These are phyloP conservation scores for Fraxinus cuspidata DNA, from an alignment of 257 asterid genomes.

Conservation along the genomic window DNA sequence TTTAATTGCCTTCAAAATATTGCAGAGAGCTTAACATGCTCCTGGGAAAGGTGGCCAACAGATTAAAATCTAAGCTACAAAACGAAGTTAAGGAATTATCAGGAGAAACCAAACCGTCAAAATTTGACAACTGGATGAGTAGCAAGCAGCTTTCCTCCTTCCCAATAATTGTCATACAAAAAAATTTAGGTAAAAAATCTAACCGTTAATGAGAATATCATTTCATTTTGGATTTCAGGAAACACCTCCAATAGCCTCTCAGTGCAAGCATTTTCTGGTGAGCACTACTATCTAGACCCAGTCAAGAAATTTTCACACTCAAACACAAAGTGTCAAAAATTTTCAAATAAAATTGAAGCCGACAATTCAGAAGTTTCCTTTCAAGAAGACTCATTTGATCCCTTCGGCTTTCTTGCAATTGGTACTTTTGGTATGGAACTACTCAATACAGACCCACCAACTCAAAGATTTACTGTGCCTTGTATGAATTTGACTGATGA, in stretches of 20 bases:
- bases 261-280: constrained; percentile 40
- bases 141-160: neutral
- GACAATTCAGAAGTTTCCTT: constrained; percentile 30
- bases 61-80: neutral
- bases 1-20: neutral
- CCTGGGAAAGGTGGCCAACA: neutral
- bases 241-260: constrained; percentile 39
- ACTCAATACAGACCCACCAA: constrained; percentile 54
- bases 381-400: constrained; percentile 54
- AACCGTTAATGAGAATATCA: constrained; percentile 24
- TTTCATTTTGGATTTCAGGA: constrained; percentile 48
- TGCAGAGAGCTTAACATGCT: neutral
- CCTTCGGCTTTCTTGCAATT: constrained; percentile 81
- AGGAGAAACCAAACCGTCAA: neutral
- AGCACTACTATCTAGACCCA: constrained; percentile 47
- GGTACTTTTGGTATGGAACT: constrained; percentile 77
- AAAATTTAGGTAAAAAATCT: neutral
- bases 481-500: constrained; percentile 36
- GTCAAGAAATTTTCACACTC: constrained; percentile 35
- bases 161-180: neutral
- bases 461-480: constrained; percentile 61
- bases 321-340: neutral
- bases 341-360: constrained; percentile 4
- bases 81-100: neutral
- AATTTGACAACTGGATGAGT: neutral